These are phyloP conservation scores for Wickerhamomyces hampshirensis DNA, from an alignment of 805 yeast genomes.

Conservation along the genomic window DNA sequence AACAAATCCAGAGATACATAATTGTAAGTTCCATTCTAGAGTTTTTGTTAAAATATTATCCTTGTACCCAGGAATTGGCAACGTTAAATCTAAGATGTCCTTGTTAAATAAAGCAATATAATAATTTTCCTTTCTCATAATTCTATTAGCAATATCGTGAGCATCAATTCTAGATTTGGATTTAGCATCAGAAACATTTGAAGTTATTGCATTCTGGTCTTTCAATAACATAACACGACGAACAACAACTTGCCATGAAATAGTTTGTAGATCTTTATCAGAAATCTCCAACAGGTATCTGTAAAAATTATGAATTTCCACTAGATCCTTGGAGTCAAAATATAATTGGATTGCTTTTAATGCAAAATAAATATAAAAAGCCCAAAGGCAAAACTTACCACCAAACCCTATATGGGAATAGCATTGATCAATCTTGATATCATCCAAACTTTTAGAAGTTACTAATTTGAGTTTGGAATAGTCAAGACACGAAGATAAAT, in stretches of 20 bases:
- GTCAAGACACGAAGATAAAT: conserved; percentile 78
- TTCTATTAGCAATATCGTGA: conserved; percentile 90
- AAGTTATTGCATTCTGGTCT: conserved; percentile 67
- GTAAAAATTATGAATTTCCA: conserved; percentile 76
- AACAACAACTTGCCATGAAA: conserved; percentile 87
- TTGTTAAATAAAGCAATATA: conserved; percentile 85
- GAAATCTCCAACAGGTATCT: conserved; percentile 61
- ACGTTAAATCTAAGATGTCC: conserved; percentile 60
- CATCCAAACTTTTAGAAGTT: conserved; percentile 20
- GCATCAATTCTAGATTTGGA: conserved; percentile 80
- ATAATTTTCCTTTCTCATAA: conserved; percentile 94
- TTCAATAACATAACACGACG: conserved; percentile 67
- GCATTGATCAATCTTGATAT: conserved; percentile 34
- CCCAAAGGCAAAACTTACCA: conserved; percentile 59
- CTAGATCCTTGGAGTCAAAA: conserved; percentile 60
- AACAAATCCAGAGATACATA: conserved; percentile 81
- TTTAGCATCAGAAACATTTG: conserved; percentile 50
- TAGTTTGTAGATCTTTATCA: conserved; percentile 84
- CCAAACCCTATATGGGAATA: conserved; percentile 40
- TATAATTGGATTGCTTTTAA: conserved; percentile 51
- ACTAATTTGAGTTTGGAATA: conserved; percentile 40
- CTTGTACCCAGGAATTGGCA: conserved; percentile 46
- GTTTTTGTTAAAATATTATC: conserved; percentile 66
- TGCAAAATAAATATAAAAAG: conserved; percentile 49
- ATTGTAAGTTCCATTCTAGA: conserved; percentile 88